These are phyloP conservation scores for Neurospora sp. DNA, from an alignment of 495 filamentous ascomycete species.

Conservation along the genomic window DNA sequence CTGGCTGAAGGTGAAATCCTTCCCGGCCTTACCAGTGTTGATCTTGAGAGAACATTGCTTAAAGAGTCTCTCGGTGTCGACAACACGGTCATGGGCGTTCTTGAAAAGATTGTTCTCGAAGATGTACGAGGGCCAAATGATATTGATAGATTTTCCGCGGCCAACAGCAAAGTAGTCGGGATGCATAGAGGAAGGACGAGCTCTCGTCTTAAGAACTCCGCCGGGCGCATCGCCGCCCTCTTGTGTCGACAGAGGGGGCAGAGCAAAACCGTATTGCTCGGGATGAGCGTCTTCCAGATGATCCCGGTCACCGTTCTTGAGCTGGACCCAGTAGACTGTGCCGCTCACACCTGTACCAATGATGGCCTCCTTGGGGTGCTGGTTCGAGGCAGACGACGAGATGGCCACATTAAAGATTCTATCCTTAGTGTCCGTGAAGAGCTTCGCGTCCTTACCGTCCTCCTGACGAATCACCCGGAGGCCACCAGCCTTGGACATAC, in stretches of 20 bases:
- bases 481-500: constrained; percentile 81
- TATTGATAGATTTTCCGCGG: constrained; percentile 87
- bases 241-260: constrained; percentile 66
- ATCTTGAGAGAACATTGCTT: constrained; percentile 81
- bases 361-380: constrained; percentile 57
- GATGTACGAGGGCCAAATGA: constrained; percentile 74
- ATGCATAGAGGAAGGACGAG: constrained; percentile 76
- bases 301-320: constrained; percentile 61
- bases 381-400: constrained; percentile 46
- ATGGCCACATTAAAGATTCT: constrained; percentile 90
- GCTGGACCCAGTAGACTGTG: constrained; percentile 81
- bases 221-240: constrained; percentile 68
- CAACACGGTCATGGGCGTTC: constrained; percentile 57
- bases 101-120: constrained; percentile 60
- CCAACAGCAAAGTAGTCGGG: constrained; percentile 90
- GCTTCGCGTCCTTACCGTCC: constrained; percentile 76
- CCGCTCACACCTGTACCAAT: constrained; percentile 90
- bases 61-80: constrained; percentile 78
- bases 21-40: constrained; percentile 92
- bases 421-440: constrained; percentile 79
- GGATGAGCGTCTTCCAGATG: constrained; percentile 59
- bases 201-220: constrained; percentile 90
- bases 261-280: constrained; percentile 67
- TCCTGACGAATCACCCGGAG: constrained; percentile 89
- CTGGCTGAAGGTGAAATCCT: constrained; percentile 95